Conservation (phyloP, 78 protist species). For the Polysphondylium violaceum region DNA sequence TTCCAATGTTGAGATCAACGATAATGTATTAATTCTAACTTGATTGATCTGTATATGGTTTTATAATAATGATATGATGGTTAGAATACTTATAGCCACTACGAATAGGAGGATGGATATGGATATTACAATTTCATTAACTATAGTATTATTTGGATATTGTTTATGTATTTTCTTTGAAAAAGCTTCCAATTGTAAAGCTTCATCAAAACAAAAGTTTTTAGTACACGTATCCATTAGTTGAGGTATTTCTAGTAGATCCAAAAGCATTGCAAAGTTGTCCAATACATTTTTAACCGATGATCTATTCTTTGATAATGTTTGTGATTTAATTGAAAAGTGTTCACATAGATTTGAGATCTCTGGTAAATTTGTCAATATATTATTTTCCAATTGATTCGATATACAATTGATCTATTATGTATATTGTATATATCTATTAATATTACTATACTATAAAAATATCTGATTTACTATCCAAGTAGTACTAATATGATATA, state of each 20-base stretch:
- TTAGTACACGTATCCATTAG: conserved; percentile 73
- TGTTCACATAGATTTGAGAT: conserved; percentile 41
- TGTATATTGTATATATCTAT: background rate
- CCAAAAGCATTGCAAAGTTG: conserved; percentile 46
- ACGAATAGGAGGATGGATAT: background rate
- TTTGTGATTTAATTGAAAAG: conserved; percentile 43
- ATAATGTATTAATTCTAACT: conserved; percentile 12
- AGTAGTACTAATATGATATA: background rate
- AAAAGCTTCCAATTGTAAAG: conserved; percentile 70
- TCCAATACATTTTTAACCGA: conserved; percentile 48
- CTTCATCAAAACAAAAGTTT: conserved; percentile 48
- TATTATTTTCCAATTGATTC: conserved; percentile 17
- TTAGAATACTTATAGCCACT: background rate
- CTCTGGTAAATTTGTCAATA: conserved; percentile 37
- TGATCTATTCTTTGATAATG: conserved; percentile 17
- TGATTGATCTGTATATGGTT: conserved; percentile 3
- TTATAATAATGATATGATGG: background rate
- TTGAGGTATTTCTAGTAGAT: conserved; percentile 69
- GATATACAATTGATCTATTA: conserved; percentile 29
- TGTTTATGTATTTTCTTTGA: conserved; percentile 62
- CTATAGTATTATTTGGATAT: conserved; percentile 23
- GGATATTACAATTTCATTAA: conserved; percentile 33
- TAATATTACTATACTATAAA: background rate
- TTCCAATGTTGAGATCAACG: conserved; percentile 24
- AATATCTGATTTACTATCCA: background rate